Evolutionary conservation across 352 stramenopile species (phyloP).

Genomic region (Pythium vanterpoolii): DNA sequence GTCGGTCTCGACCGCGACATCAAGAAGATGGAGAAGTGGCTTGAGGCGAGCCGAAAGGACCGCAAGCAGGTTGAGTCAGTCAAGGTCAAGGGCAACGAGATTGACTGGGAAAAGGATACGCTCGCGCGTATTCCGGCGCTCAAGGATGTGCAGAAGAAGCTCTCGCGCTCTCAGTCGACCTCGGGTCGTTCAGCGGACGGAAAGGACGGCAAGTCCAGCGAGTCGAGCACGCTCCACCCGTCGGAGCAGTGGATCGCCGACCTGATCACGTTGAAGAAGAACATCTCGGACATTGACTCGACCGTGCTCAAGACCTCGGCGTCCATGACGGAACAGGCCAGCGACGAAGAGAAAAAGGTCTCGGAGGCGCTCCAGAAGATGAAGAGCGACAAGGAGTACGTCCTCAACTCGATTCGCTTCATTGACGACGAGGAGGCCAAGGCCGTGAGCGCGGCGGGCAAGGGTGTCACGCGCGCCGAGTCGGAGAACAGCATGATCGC

Average conservation of each 20-base stretch:
- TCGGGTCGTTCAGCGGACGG: conserved; percentile 33
- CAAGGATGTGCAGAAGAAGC: conserved; percentile 84
- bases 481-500: conserved; percentile 54
- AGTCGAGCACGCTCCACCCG: conserved; percentile 53
- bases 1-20: conserved; percentile 74
- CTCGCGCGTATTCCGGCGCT: conserved; percentile 79
- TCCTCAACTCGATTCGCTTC: conserved; percentile 87
- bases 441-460: conserved; percentile 77
- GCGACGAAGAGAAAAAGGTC: conserved; percentile 67
- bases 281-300: conserved; percentile 78
- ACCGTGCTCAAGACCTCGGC: conserved; percentile 64
- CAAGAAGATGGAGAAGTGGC: conserved; percentile 84
- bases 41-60: conserved; percentile 80
- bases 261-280: conserved; percentile 84
- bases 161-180: conserved; percentile 45
- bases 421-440: conserved; percentile 89
- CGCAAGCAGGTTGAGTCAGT: conserved; percentile 82
- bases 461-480: conserved; percentile 46
- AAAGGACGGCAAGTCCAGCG: conserved; percentile 50
- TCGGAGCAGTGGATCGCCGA: conserved; percentile 88
- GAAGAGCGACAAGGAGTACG: conserved; percentile 87
- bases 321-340: conserved; percentile 42
- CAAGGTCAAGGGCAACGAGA: conserved; percentile 81
- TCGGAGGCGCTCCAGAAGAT: conserved; percentile 74
- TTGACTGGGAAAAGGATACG: conserved; percentile 86